These are phyloP conservation scores for Candida sp. DNA, from an alignment of 1,139 yeast genomes.

Conservation along the genomic window DNA sequence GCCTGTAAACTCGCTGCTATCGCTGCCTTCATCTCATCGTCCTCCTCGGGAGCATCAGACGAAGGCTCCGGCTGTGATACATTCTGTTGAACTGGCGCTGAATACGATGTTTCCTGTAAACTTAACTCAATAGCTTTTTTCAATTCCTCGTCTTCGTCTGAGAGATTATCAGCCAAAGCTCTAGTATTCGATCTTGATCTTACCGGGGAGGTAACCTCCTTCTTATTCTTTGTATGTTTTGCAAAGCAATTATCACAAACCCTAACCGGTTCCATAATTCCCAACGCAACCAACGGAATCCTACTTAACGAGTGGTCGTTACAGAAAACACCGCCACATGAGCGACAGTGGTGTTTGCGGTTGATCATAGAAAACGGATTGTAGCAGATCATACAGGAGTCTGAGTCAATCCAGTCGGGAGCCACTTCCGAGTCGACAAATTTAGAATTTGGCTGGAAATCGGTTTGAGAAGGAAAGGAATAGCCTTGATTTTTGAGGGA, in stretches of 20 bases:
- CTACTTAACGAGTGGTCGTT: conserved; percentile 75
- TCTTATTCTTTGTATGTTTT: conserved; percentile 38
- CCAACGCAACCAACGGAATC: conserved; percentile 74
- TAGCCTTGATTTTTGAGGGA: conserved; percentile 62
- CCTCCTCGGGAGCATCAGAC: conserved; percentile 49
- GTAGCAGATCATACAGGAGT: conserved; percentile 94
- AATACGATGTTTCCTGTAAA: conserved; percentile 46
- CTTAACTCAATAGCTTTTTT: conserved; percentile 78
- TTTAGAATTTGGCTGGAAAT: conserved; percentile 27
- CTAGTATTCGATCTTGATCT: neutral
- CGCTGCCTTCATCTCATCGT: conserved; percentile 90
- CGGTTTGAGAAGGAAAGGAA: conserved; percentile 53
- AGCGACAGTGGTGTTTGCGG: conserved; percentile 94
- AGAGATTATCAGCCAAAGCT: conserved; percentile 3
- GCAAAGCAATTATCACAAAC: conserved; percentile 90
- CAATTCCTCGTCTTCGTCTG: conserved; percentile 63
- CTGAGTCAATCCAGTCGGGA: conserved; percentile 97
- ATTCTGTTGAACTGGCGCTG: conserved; percentile 8
- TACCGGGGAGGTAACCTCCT: neutral
- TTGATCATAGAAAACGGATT: conserved; percentile 74
- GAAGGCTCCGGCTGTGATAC: conserved; percentile 9
- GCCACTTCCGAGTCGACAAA: conserved; percentile 90
- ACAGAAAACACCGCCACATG: conserved; percentile 95
- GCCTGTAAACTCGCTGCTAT: conserved; percentile 90
- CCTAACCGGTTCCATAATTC: conserved; percentile 85